These are phyloP conservation scores for Bifiguratus adelaidae DNA, from an alignment of 192 early-diverging fungal species.

Conservation along the genomic window DNA sequence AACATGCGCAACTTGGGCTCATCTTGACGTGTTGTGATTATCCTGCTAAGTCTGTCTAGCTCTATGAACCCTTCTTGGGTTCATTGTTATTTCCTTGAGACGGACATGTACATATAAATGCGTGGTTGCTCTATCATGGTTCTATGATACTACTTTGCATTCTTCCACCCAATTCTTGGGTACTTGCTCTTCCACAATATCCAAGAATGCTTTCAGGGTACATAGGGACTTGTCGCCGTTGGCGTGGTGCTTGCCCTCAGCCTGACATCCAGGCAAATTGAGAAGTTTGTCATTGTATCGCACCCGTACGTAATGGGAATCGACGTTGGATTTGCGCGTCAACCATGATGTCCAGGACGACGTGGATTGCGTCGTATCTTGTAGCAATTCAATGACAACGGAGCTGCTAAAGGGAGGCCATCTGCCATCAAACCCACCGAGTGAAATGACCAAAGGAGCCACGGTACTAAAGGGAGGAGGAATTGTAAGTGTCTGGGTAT, in stretches of 20 bases:
- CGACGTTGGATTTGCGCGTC: neutral
- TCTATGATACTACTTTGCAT: no score
- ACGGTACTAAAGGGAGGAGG: slow-evolving; percentile 11
- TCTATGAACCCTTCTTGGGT: no score
- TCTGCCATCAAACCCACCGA: slow-evolving; percentile 18
- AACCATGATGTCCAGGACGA: neutral
- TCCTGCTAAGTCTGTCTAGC: no score
- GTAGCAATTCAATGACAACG: slow-evolving; percentile 24
- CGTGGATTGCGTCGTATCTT: slow-evolving; percentile 7
- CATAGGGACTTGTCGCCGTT: slow-evolving; percentile 19
- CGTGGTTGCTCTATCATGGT: no score
- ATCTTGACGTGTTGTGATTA: no score
- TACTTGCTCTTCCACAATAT: slow-evolving; percentile 13
- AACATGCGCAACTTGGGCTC: no score
- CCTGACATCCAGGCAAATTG: slow-evolving; percentile 15
- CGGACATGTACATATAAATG: no score
- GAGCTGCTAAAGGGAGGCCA: slow-evolving; percentile 29
- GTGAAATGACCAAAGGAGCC: slow-evolving; percentile 16
- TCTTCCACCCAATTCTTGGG: slow-evolving; percentile 23
- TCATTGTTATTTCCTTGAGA: no score
- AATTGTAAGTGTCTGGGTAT: neutral
- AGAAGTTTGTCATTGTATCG: slow-evolving; percentile 20
- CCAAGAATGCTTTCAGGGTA: slow-evolving; percentile 21
- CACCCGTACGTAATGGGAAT: slow-evolving; percentile 20
- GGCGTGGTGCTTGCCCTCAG: slow-evolving; percentile 12